These are phyloP conservation scores for Brassica carinata DNA, from an alignment of 345 rosid genomes.

Conservation along the genomic window DNA sequence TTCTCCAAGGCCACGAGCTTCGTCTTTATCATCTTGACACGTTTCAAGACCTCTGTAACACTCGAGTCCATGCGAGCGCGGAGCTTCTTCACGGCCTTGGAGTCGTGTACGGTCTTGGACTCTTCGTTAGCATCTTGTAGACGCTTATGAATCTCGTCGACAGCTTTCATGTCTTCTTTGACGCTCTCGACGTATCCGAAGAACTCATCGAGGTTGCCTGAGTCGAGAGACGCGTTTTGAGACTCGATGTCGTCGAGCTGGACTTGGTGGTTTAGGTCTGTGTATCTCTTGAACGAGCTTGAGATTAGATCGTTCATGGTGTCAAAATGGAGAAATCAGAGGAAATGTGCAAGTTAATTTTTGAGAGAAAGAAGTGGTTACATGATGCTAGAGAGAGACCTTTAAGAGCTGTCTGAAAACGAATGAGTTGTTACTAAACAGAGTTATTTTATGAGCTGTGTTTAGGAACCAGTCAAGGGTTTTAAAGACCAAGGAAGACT, in stretches of 20 bases:
- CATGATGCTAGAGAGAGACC: constrained; percentile 18
- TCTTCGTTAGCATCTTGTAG: constrained; percentile 74
- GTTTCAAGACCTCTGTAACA: constrained; percentile 64
- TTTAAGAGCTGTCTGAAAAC: constrained; percentile 24
- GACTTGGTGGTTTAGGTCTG: constrained; percentile 50
- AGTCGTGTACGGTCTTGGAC: constrained; percentile 65
- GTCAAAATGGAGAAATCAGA: background rate
- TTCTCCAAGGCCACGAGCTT: constrained; percentile 79
- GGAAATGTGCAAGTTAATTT: background rate
- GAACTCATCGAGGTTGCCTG: constrained; percentile 73
- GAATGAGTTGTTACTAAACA: constrained; percentile 13
- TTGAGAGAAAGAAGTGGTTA: background rate
- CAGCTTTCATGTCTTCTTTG: constrained; percentile 70
- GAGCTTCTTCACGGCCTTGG: constrained; percentile 64
- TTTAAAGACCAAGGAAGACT: constrained; percentile 31
- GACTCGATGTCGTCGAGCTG: constrained; percentile 50
- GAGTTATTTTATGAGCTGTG: constrained; percentile 31
- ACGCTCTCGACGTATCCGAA: constrained; percentile 77
- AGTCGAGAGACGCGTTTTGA: constrained; percentile 43
- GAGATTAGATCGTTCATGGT: constrained; percentile 61
- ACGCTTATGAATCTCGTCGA: constrained; percentile 59
- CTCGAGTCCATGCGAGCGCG: constrained; percentile 69
- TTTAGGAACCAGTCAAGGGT: constrained; percentile 31
- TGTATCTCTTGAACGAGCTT: constrained; percentile 61
- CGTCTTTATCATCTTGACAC: constrained; percentile 61